Evolutionary conservation across 2,329 filamentous ascomycete genomes (phyloP).

Genomic region (Diaporthe aspalathi): DNA sequence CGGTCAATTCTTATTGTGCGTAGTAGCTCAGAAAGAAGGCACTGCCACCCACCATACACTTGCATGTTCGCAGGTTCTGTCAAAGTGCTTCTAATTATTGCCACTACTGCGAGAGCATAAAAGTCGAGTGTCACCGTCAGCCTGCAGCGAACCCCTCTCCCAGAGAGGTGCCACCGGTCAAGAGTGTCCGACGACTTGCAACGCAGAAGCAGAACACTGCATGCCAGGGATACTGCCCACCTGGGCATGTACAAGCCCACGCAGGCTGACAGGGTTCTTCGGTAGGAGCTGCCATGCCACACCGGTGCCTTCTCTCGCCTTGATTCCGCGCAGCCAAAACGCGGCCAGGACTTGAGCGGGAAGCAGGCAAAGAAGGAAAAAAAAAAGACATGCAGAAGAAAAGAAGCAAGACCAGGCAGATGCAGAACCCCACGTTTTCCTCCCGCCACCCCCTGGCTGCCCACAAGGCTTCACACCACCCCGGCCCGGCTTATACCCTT

Average conservation of each 20-base stretch:
- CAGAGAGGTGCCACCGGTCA: neutral
- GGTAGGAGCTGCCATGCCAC: neutral
- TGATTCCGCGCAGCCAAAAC: too few species aligned
- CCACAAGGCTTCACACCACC: conserved; percentile 17
- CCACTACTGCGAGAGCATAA: neutral
- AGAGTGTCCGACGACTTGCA: neutral
- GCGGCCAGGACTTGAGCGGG: too few species aligned
- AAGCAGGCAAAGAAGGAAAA: neutral
- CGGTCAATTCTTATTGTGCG: neutral
- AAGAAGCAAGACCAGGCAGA: neutral
- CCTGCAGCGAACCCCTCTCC: neutral
- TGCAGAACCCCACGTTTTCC: conserved; percentile 14
- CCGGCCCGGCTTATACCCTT: conserved; percentile 25
- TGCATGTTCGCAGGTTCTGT: neutral
- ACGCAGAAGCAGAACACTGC: conserved; percentile 1
- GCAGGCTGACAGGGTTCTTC: too few species aligned
- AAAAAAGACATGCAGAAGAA: neutral
- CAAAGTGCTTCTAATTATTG: neutral
- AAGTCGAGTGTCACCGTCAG: neutral
- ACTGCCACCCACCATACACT: neutral
- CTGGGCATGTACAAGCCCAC: too few species aligned
- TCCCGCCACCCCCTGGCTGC: neutral
- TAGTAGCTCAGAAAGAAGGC: neutral
- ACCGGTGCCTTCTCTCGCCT: too few species aligned
- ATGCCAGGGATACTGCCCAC: neutral